Conservation (phyloP, 257 asterid genomes). For the Linderniella brevidens region DNA sequence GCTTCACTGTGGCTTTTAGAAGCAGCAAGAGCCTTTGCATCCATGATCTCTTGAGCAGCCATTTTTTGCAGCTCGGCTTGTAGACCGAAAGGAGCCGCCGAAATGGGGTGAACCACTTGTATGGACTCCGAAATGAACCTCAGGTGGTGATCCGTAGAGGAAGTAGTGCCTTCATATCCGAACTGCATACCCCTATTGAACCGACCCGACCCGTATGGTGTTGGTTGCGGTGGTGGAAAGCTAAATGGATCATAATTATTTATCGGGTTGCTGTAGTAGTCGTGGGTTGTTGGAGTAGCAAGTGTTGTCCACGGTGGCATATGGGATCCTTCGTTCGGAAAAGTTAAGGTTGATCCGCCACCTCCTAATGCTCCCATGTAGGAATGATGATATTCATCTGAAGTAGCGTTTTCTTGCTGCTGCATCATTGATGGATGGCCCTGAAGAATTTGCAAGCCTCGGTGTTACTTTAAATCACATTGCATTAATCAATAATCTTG, state of each 20-base stretch:
- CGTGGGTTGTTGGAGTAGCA: constrained; percentile 26
- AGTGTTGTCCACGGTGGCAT: constrained; percentile 6
- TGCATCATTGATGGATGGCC: constrained; percentile 28
- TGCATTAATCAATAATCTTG: constrained; percentile 10
- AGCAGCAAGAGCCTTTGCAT: constrained; percentile 87
- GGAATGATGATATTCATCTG: constrained; percentile 10
- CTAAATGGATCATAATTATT: constrained; percentile 17
- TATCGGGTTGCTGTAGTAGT: constrained; percentile 19
- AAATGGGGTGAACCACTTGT: constrained; percentile 31
- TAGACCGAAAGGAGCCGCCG: constrained; percentile 44
- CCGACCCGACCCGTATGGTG: constrained; percentile 12
- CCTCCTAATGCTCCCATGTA: constrained; percentile 15
- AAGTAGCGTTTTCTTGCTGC: constrained; percentile 12
- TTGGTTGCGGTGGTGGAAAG: constrained; percentile 28
- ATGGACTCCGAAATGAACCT: constrained; percentile 24
- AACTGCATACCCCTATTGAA: constrained; percentile 32
- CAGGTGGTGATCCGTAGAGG: constrained; percentile 20
- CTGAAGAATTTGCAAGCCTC: no score
- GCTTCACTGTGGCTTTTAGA: constrained; percentile 95
- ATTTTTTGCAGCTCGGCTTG: constrained; percentile 85
- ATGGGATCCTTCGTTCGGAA: constrained; percentile 13
- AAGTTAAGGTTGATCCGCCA: constrained; percentile 21
- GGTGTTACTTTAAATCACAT: constrained; percentile 30
- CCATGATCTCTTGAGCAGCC: constrained; percentile 91
- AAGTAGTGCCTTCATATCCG: constrained; percentile 26